These are phyloP conservation scores for Cercospora sp. DNA, from an alignment of 2,329 filamentous ascomycete genomes.

Conservation along the genomic window DNA sequence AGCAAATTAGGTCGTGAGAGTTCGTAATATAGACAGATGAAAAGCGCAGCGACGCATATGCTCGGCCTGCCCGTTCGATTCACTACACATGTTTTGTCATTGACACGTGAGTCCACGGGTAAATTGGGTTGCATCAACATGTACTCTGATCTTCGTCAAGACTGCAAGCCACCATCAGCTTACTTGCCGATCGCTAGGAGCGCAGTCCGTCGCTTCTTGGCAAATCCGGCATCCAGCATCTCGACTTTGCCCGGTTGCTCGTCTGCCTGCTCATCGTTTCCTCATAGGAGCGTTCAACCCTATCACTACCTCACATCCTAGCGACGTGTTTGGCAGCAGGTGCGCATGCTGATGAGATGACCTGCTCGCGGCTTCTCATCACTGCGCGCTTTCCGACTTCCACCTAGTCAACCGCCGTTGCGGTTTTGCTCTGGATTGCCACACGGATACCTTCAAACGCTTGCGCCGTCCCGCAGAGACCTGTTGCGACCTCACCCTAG, in stretches of 20 bases:
- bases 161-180: conserved; percentile 3
- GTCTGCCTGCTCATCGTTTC: conserved; percentile 11
- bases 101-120: background rate
- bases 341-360: conserved; percentile 13
- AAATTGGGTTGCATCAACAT: background rate
- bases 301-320: conserved; percentile 11
- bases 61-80: background rate
- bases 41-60: background rate
- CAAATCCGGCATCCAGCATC: conserved; percentile 5
- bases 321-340: conserved; percentile 9
- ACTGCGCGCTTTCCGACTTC: conserved; percentile 12
- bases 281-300: conserved; percentile 10
- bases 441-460: background rate
- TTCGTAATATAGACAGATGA: conserved; percentile 34
- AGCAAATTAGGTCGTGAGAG: conserved; percentile 59
- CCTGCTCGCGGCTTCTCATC: conserved; percentile 6
- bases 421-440: background rate
- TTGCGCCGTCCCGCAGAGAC: background rate
- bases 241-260: conserved; percentile 1
- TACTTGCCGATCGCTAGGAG: conserved; percentile 7
- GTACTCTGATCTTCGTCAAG: background rate
- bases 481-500: conserved; percentile 10
- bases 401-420: background rate
- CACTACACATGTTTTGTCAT: background rate
- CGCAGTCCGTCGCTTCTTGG: conserved; percentile 5